These are phyloP conservation scores for Claviceps pazoutovae DNA, from an alignment of 2,329 filamentous ascomycete genomes.

Conservation along the genomic window DNA sequence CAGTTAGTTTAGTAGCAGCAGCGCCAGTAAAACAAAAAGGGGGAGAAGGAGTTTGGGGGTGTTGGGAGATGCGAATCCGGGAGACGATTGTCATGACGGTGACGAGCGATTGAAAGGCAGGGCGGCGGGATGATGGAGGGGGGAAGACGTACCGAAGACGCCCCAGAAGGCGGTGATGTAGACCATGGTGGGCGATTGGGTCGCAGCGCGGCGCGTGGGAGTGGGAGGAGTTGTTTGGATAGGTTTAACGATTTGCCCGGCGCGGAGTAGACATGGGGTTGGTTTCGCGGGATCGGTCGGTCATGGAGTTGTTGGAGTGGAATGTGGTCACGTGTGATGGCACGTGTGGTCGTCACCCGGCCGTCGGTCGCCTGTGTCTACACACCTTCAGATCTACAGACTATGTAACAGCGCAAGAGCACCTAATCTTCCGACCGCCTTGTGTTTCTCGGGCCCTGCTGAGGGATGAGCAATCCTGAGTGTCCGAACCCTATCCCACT, in stretches of 20 bases:
- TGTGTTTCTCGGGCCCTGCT: no score
- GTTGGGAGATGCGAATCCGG: background rate
- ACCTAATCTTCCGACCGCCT: no score
- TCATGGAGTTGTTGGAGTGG: background rate
- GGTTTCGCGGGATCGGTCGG: background rate
- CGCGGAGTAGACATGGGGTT: background rate
- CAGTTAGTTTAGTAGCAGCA: background rate
- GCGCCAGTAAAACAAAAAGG: background rate
- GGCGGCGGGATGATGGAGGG: no score
- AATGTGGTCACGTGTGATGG: background rate
- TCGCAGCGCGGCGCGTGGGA: background rate
- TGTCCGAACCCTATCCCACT: no score
- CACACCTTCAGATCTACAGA: background rate
- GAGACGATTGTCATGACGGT: background rate
- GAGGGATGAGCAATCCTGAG: no score
- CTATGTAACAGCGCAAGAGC: no score
- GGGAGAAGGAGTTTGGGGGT: background rate
- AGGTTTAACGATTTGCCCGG: background rate
- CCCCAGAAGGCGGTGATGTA: constrained; percentile 66
- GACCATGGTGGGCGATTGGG: constrained; percentile 35
- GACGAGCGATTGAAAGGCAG: no score
- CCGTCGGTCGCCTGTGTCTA: no score
- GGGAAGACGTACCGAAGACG: constrained; percentile 64
- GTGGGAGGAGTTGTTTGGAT: background rate
- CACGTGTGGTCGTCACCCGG: background rate